A percentile compares a stretch with the other conserved stretches of the same genome.
These are phyloP conservation scores for Dothistroma septosporum DNA, from an alignment of 2,329 filamentous ascomycete species.

Conservation along the genomic window DNA sequence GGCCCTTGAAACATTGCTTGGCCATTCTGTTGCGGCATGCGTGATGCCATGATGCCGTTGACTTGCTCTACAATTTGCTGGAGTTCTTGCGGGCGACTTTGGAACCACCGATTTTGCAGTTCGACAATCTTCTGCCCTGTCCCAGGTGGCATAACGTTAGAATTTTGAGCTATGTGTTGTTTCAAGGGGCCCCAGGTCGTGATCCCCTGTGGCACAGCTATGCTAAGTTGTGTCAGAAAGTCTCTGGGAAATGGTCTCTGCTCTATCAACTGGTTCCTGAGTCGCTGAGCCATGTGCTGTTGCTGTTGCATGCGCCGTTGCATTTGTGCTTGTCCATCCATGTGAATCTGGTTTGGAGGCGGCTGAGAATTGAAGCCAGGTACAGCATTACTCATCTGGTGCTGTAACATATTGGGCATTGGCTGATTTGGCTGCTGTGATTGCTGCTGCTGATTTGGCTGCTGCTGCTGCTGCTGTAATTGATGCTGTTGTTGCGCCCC, in stretches of 20 bases:
- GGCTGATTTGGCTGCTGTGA: conserved; percentile 2
- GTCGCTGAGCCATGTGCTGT: conserved; percentile 9
- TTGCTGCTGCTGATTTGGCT: background rate
- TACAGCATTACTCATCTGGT: conserved; percentile 18
- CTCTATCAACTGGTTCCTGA: conserved; percentile 19
- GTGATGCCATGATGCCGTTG: background rate
- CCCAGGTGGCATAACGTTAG: conserved; percentile 39
- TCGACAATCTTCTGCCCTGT: conserved; percentile 39
- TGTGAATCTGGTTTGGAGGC: conserved; percentile 14
- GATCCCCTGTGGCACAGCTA: conserved; percentile 46
- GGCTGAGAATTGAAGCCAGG: conserved; percentile 23
- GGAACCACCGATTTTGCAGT: conserved; percentile 27
- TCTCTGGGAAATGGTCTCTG: conserved; percentile 18
- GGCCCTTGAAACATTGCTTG: conserved; percentile 13
- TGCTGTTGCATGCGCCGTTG: conserved; percentile 16
- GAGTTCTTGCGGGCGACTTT: conserved; percentile 22
- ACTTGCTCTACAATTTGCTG: conserved; percentile 16
- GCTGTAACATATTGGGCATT: conserved; percentile 12
- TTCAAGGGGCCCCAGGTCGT: conserved; percentile 57
- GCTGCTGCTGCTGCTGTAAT: background rate
- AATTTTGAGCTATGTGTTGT: conserved; percentile 49
- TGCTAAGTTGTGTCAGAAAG: conserved; percentile 11
- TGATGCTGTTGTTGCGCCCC: conserved; percentile 7
- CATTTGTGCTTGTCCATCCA: conserved; percentile 12
- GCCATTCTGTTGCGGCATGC: conserved; percentile 42